phyloP scores from a whole-genome alignment of 306 rosid species.

The Gastrolobium villosum region DNA sequence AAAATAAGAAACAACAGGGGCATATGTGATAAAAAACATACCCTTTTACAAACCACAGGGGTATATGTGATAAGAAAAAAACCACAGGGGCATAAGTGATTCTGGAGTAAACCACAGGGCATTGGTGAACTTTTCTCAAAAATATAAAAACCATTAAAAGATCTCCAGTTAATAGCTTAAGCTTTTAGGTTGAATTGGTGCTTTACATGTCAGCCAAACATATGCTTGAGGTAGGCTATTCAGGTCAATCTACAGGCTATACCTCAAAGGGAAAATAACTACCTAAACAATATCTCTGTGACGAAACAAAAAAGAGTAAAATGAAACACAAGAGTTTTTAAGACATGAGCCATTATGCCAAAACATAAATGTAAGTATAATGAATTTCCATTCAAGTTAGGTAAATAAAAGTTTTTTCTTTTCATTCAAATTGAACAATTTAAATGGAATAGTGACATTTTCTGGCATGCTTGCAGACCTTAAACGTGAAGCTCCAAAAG shows the following conservation, averaged over 20 bases:
- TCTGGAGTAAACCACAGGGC: too few species aligned
- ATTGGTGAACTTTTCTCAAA: too few species aligned
- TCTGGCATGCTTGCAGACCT: slow-evolving; percentile 59
- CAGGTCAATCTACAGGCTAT: slow-evolving; percentile 13
- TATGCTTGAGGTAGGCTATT: slow-evolving; percentile 1
- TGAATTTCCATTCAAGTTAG: slow-evolving; percentile 10
- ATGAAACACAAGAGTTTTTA: slow-evolving; percentile 5
- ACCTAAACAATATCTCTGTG: slow-evolving; percentile 7
- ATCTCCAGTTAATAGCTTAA: too few species aligned
- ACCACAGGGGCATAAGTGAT: too few species aligned
- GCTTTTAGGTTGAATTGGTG: too few species aligned
- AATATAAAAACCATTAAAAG: background rate
- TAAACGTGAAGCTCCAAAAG: slow-evolving; percentile 98
- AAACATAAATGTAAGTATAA: background rate
- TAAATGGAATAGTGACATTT: slow-evolving; percentile 37
- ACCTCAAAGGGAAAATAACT: slow-evolving; percentile 2
- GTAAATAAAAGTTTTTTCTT: background rate
- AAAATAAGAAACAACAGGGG: too few species aligned
- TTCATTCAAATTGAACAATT: slow-evolving; percentile 11
- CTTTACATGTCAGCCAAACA: background rate
- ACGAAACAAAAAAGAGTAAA: slow-evolving; percentile 24
- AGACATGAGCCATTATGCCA: background rate
- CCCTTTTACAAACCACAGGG: too few species aligned
- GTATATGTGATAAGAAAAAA: too few species aligned
- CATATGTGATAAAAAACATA: too few species aligned